phyloP scores from a whole-genome alignment of 2,329 filamentous ascomycete species.

The Aspergillus felis region DNA sequence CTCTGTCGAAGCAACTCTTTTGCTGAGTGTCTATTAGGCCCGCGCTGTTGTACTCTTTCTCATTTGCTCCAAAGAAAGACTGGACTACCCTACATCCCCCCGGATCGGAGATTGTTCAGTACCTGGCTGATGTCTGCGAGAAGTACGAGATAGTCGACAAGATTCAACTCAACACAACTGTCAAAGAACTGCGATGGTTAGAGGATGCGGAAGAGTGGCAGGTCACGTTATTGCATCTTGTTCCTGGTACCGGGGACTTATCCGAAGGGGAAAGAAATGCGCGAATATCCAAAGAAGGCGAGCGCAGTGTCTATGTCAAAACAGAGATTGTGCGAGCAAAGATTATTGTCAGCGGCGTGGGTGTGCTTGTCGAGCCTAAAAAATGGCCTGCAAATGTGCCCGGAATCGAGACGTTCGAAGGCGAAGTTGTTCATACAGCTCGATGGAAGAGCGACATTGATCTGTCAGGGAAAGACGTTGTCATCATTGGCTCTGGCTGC shows the following conservation, averaged over 20 bases:
- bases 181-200: conserved; percentile 51
- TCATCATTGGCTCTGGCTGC: conserved; percentile 32
- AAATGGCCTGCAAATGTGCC: conserved; percentile 46
- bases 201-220: conserved; percentile 55
- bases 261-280: conserved; percentile 45
- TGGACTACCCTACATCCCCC: conserved; percentile 50
- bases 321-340: conserved; percentile 53
- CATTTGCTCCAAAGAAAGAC: conserved; percentile 50
- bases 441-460: conserved; percentile 23
- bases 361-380: conserved; percentile 54
- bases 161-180: conserved; percentile 56
- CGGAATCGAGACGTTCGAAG: conserved; percentile 26
- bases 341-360: conserved; percentile 53
- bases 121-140: conserved; percentile 52
- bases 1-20: not conserved
- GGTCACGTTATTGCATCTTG: conserved; percentile 48
- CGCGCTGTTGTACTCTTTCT: conserved; percentile 54
- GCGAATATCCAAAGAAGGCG: conserved; percentile 43
- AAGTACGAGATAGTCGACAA: conserved; percentile 53
- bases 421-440: conserved; percentile 27
- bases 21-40: conserved; percentile 38
- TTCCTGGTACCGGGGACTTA: conserved; percentile 53
- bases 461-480: conserved; percentile 23
- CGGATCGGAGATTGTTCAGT: conserved; percentile 49
- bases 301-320: conserved; percentile 46